Evolutionary conservation across 768 basidiomycete genomes (phyloP), one percentile per base, ranked within the genome.

Genomic region (Suillus luteus): DNA sequence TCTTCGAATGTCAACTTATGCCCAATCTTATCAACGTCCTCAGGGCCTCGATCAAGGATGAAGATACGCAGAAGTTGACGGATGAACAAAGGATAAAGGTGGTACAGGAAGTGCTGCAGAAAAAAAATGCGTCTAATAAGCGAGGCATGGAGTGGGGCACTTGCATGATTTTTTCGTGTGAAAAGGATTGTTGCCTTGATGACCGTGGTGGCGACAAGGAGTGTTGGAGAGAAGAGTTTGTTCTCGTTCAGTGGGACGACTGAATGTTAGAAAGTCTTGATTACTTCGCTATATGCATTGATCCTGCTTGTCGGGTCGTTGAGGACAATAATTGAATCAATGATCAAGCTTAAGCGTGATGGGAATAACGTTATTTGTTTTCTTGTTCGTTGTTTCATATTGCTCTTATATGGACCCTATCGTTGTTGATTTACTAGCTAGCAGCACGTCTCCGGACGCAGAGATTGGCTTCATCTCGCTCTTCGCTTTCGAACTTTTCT

Each of bases 81-180:
- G 91, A 92, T 52, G 90, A 87, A 70, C 88, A 92, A 73, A 80
- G 92, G 69, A 82, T 85, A 66, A 83, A 83, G 67, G 84, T 83
- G 55, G 79, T 94, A 10, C 82, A 87, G 70, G 74, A 78, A 44
- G 79, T 78, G 27, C 72, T 93, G 65, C 85, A 86, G 69, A 81
- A 79, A 14, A 76, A 69, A 38, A 77, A 76, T 38, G 78, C 76
- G 11, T 72, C 76, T 1, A 84, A 79, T 15, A 80, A 81, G 59
- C 77, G 79, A 48, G 90, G 89, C 0, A 95, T 99, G 93, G 94
- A 96, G 64, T 99, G 95, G 94, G 96, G 96, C 0, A 96, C 92
- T 1, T 88, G 90, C 62, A 80, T 96, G 79, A 82, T 99, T 11
- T 96, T 95, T 76, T 91, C 91, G 1, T 98, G 96, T 71, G 83